Percentiles rank a stretch among this genome's conserved stretches.
Evolutionary conservation across 176 grass and related monocot genomes (phyloP).

Genomic region (Saccharum spontaneum): DNA sequence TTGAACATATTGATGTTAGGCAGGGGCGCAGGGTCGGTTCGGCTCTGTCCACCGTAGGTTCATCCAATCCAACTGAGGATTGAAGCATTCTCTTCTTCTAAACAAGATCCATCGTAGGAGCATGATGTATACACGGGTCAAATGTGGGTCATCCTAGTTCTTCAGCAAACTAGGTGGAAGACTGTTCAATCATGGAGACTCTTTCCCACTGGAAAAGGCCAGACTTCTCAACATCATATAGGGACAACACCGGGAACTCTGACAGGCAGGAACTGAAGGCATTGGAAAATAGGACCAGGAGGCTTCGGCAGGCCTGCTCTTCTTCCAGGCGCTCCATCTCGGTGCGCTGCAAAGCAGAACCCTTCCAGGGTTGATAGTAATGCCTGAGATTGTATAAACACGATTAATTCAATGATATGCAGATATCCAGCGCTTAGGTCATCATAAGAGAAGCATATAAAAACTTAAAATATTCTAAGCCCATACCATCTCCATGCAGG

Average conservation of each 20-base stretch:
- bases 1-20: neutral
- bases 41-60: neutral
- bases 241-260: conserved; percentile 43
- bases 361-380: conserved; percentile 79
- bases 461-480: neutral
- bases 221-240: conserved; percentile 47
- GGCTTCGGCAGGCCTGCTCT: conserved; percentile 71
- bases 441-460: neutral
- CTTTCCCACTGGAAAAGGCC: conserved; percentile 65
- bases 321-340: conserved; percentile 61
- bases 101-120: neutral
- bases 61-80: conserved; percentile 16
- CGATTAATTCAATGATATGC: neutral
- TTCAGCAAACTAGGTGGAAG: conserved; percentile 2
- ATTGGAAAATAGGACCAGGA: conserved; percentile 66
- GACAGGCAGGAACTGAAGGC: conserved; percentile 34
- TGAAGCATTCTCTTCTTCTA: neutral
- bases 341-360: conserved; percentile 36
- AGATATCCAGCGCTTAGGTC: neutral
- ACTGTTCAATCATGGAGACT: conserved; percentile 26
- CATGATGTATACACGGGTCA: neutral
- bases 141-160: neutral
- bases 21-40: neutral
- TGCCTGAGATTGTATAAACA: conserved; percentile 49
- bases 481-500: conserved; percentile 91